Percentiles rank a stretch among this genome's conserved stretches.
These are phyloP conservation scores for Rhodotorula sp. DNA, from an alignment of 1,284 basidiomycete species.

Conservation along the genomic window DNA sequence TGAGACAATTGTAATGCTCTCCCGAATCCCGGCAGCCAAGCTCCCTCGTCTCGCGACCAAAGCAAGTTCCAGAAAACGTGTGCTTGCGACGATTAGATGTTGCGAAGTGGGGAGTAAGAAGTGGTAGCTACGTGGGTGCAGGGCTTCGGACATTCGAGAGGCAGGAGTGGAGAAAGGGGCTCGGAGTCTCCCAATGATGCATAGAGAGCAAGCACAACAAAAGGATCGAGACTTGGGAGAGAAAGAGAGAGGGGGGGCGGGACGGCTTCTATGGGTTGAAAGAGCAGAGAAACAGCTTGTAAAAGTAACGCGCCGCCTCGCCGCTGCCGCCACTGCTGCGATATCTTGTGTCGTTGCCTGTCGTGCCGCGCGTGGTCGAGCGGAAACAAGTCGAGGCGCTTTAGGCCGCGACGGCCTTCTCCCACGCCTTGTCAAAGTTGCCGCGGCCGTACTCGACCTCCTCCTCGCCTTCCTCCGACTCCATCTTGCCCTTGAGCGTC, in stretches of 20 bases:
- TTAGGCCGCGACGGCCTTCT: constrained; percentile 23
- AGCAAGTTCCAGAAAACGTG: neutral
- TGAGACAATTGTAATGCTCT: too few species aligned
- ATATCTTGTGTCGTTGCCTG: neutral
- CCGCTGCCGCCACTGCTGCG: too few species aligned
- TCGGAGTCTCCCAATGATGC: too few species aligned
- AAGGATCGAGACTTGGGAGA: neutral
- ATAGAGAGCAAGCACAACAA: neutral
- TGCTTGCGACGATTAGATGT: constrained; percentile 1
- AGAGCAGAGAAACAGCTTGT: too few species aligned
- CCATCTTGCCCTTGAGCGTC: constrained; percentile 39
- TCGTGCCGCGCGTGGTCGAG: neutral
- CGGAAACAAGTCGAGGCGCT: neutral
- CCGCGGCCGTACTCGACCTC: constrained; percentile 42
- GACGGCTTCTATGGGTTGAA: too few species aligned
- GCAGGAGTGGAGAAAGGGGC: too few species aligned
- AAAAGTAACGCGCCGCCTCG: too few species aligned
- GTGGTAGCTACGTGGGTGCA: too few species aligned
- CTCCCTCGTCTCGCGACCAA: too few species aligned
- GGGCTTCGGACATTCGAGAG: too few species aligned
- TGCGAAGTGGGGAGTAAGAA: neutral
- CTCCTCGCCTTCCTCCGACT: constrained; percentile 43
- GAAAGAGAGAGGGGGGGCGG: neutral
- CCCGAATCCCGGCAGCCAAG: too few species aligned
- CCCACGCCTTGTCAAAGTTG: constrained; percentile 33